These are phyloP conservation scores for Prinsepia uniflora DNA, from an alignment of 306 rosid genomes.

Conservation along the genomic window DNA sequence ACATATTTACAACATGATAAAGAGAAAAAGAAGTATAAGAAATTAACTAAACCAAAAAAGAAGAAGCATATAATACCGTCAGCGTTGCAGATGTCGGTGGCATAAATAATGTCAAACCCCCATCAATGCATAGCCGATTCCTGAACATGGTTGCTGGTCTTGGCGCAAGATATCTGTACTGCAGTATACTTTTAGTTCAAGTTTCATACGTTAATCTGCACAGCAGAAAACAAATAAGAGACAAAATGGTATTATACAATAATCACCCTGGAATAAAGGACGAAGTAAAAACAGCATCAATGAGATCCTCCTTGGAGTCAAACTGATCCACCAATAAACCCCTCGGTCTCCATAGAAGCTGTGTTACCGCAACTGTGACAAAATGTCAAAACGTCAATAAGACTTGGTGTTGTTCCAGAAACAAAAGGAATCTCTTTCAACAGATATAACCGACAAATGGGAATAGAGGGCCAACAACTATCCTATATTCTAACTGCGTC, in stretches of 20 bases:
- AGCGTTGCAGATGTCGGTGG: constrained; percentile 89
- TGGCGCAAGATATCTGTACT: constrained; percentile 81
- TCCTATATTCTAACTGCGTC: no score
- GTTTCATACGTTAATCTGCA: constrained; percentile 8
- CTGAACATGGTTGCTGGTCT: constrained; percentile 82
- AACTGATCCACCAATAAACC: constrained; percentile 91
- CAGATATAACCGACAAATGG: neutral
- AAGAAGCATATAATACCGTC: constrained; percentile 49
- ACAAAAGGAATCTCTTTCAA: neutral
- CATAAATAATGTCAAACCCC: constrained; percentile 93
- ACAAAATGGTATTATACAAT: constrained; percentile 26
- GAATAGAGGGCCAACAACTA: no score
- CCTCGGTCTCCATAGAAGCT: constrained; percentile 88
- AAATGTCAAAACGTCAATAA: neutral
- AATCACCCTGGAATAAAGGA: constrained; percentile 98
- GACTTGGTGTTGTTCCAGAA: neutral
- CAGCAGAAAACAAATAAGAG: constrained; percentile 12
- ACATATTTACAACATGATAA: no score
- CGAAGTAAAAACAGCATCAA: constrained; percentile 90
- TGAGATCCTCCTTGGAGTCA: constrained; percentile 97
- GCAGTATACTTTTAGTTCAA: constrained; percentile 14
- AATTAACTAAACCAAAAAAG: no score
- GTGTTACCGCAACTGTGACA: constrained; percentile 84
- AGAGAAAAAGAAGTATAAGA: no score
- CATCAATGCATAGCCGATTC: constrained; percentile 86